phyloP scores from a whole-genome alignment of 1,284 basidiomycete genomes.

The Exsudoporus floridanus region DNA sequence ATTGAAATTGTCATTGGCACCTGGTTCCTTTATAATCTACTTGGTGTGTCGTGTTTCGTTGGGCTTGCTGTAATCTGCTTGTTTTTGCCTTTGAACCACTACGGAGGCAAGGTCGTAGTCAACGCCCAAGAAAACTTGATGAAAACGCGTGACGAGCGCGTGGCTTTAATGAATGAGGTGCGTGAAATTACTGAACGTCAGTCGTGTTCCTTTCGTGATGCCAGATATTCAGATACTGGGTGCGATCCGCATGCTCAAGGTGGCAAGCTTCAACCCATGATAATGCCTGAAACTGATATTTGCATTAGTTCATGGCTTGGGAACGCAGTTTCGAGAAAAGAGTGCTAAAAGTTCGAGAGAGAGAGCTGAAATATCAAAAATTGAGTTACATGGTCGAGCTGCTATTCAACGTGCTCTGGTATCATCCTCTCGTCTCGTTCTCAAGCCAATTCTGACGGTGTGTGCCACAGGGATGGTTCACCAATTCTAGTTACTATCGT shows the following conservation, averaged over 20 bases:
- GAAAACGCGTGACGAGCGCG: conserved; percentile 89
- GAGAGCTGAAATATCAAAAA: conserved; percentile 81
- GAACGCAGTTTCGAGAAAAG: conserved; percentile 85
- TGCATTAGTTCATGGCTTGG: conserved; percentile 85
- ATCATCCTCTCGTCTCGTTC: conserved; percentile 15
- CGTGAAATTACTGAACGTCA: conserved; percentile 1
- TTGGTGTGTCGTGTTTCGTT: conserved; percentile 79
- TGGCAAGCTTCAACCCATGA: conserved; percentile 22
- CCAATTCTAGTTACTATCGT: conserved; percentile 77
- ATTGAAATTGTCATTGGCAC: conserved; percentile 83
- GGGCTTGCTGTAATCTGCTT: conserved; percentile 82
- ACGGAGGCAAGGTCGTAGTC: conserved; percentile 83
- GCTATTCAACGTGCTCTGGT: conserved; percentile 80
- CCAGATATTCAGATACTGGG: conserved; percentile 62
- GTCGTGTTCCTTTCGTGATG: background rate
- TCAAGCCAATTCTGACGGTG: conserved; percentile 4
- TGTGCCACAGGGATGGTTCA: conserved; percentile 57
- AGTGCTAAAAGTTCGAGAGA: conserved; percentile 72
- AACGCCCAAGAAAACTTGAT: conserved; percentile 85
- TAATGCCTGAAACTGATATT: conserved; percentile 8
- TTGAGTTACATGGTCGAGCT: conserved; percentile 87
- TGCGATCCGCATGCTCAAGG: conserved; percentile 92
- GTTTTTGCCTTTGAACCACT: conserved; percentile 87
- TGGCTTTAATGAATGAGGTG: conserved; percentile 89
- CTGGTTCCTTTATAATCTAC: conserved; percentile 75